Evolutionary conservation across 495 filamentous ascomycete genomes (phyloP).

Genomic region (Trypethelium eluteriae): DNA sequence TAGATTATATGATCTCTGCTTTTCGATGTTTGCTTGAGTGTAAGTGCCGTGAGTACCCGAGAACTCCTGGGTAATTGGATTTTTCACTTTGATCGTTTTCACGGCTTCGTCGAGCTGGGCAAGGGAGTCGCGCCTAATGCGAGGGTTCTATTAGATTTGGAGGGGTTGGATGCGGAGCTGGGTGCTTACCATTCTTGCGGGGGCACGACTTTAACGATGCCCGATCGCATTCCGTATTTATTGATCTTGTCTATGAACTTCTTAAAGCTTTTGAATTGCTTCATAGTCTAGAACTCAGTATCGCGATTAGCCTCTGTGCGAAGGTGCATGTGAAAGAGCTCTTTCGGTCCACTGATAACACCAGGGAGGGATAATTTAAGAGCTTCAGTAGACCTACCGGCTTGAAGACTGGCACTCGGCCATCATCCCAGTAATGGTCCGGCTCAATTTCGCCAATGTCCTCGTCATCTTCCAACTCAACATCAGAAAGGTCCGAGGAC

Average conservation of each 20-base stretch:
- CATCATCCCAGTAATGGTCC: constrained; percentile 77
- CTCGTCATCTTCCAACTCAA: constrained; percentile 42
- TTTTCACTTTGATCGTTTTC: constrained; percentile 86
- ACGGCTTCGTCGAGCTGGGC: constrained; percentile 73
- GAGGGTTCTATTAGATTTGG: constrained; percentile 9
- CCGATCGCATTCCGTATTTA: constrained; percentile 91
- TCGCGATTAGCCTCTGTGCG: constrained; percentile 2
- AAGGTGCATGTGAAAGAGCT: neutral
- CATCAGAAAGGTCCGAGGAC: constrained; percentile 36
- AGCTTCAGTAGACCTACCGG: constrained; percentile 52
- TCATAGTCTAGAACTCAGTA: constrained; percentile 55
- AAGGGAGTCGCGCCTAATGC: constrained; percentile 57
- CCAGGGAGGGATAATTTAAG: constrained; percentile 1
- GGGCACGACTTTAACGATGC: constrained; percentile 91
- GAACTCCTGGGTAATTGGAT: constrained; percentile 96
- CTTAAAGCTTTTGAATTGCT: constrained; percentile 87
- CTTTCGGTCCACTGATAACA: constrained; percentile 1
- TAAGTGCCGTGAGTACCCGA: constrained; percentile 89
- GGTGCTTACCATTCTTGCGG: constrained; percentile 79
- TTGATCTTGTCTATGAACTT: constrained; percentile 81
- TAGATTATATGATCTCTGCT: constrained; percentile 89
- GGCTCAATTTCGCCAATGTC: constrained; percentile 68
- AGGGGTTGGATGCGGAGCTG: neutral
- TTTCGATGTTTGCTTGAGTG: constrained; percentile 91
- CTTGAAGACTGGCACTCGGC: constrained; percentile 87